Evolutionary conservation across 2,329 filamentous ascomycete genomes (phyloP).

Genomic region (Exophiala oligosperma): DNA sequence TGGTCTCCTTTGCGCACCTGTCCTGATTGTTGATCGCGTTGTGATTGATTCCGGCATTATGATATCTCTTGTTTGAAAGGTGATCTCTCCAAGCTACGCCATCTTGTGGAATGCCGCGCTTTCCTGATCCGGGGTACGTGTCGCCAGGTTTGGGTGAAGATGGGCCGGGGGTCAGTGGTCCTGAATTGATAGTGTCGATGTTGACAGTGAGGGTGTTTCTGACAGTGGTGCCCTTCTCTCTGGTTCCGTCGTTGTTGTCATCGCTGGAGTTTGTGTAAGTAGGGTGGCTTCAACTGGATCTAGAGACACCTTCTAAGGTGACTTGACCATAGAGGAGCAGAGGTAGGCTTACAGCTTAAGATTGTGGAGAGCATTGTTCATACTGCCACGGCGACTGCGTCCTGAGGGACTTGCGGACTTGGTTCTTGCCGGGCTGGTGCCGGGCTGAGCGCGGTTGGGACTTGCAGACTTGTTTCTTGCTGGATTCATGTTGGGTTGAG

Average conservation of each 20-base stretch:
- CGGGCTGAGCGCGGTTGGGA: too few species aligned
- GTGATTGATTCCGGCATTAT: conserved; percentile 4
- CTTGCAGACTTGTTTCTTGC: too few species aligned
- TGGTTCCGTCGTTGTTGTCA: background rate
- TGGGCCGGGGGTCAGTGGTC: background rate
- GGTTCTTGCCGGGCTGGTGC: too few species aligned
- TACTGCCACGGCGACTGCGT: background rate
- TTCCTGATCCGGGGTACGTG: conserved; percentile 4
- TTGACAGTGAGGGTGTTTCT: background rate
- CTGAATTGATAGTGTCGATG: background rate
- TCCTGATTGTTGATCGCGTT: conserved; percentile 11
- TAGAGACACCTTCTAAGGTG: background rate
- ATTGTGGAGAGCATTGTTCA: background rate
- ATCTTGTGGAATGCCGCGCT: conserved; percentile 2
- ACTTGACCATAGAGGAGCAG: background rate
- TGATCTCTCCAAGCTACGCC: conserved; percentile 11
- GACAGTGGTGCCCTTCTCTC: background rate
- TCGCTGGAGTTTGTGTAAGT: too few species aligned
- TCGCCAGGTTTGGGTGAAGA: background rate
- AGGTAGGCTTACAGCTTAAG: background rate
- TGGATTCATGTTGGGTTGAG: too few species aligned
- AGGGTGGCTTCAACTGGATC: too few species aligned
- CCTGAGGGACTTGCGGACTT: too few species aligned
- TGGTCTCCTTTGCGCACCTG: conserved; percentile 12
- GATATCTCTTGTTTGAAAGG: conserved; percentile 5